Base-by-base conservation (phyloP, 148 eudicot genomes). In the Dianthus caryophyllus region DNA sequence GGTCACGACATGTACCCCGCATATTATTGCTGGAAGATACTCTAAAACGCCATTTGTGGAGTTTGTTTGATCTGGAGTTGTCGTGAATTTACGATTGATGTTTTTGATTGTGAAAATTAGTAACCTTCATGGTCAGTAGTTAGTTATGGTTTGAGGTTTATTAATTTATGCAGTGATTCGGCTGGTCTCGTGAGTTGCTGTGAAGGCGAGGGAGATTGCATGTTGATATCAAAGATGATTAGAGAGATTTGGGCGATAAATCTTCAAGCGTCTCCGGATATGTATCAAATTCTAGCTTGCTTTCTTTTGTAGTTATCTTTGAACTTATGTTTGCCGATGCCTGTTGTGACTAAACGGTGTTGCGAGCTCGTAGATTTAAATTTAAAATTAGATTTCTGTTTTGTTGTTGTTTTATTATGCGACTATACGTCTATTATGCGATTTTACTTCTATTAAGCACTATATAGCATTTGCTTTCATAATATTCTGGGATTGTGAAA, bases 91-190 rank as follows among this genome's bases (percentile, higher is more conserved):
- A 21, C 8, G 18, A 11, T 51, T 18, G 2, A 18, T 18, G 55
- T 9, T 7, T 13, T 18, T 2, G 0, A 1, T 6, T 18, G 1
- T 11, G 6, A 17, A n/a, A 11, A 12, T 22, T 18, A 24, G 29
- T 22, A 22, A 24, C 29, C 52, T 50, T 50, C 9, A 6, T 3
- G 11, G 18, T 16, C 52, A 18, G n/a, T 48, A 18, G 8, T 4
- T 48, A 18, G 8, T 4, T 16, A 5, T 15, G 52, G 5, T 48
- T 5, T 55, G 59, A 9, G 7, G 17, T 55, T 15, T 5, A 9
- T 13, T 5, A 9, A 25, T n/a, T 2, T 30, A 22, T 74, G 70
- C 79, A 76, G 79, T 76, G 75, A 76, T 38, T 43, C 65, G 12
- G n/a, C 47, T 41, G 38, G 55, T 51, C 70, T 33, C 22, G 33